phyloP scores from a whole-genome alignment of 2,329 filamentous ascomycete species.

The Paraphoma chrysanthemicola region DNA sequence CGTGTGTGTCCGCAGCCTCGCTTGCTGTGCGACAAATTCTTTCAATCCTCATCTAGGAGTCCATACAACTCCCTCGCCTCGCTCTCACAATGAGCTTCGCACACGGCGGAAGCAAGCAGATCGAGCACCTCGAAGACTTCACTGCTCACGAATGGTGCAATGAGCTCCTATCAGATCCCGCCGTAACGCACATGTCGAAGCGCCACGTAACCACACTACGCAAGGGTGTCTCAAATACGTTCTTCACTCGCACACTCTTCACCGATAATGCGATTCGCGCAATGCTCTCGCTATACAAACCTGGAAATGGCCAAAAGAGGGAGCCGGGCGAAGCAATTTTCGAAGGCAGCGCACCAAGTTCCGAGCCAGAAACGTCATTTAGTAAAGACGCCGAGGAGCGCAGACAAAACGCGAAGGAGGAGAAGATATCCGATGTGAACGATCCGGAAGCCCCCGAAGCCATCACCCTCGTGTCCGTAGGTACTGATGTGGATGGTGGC shows the following conservation, averaged over 20 bases:
- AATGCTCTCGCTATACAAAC: constrained; percentile 28
- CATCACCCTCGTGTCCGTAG: constrained; percentile 27
- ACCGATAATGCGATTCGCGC: constrained; percentile 31
- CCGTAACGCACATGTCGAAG: constrained; percentile 25
- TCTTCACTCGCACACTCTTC: constrained; percentile 32
- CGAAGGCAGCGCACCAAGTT: constrained; percentile 7
- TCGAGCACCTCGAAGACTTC: constrained; percentile 36
- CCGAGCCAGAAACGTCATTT: background rate
- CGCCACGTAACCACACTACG: constrained; percentile 10
- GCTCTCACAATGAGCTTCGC: too few relatives aligned
- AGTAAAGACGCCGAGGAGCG: background rate
- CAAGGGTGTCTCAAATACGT: constrained; percentile 22
- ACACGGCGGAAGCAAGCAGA: background rate
- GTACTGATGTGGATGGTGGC: constrained; percentile 28
- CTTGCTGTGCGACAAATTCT: too few relatives aligned
- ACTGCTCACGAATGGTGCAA: constrained; percentile 34
- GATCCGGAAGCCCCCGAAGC: constrained; percentile 25
- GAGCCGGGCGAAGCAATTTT: constrained; percentile 9
- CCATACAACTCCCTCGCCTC: too few relatives aligned
- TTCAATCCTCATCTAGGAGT: too few relatives aligned
- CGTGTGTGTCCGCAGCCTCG: too few relatives aligned
- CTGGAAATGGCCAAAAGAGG: constrained; percentile 13
- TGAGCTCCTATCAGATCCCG: constrained; percentile 28
- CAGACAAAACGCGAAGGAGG: constrained; percentile 13
- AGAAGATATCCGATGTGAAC: constrained; percentile 13